Base-by-base conservation (phyloP, 1,139 yeast species). In the Suhomyces chickasaworum region DNA sequence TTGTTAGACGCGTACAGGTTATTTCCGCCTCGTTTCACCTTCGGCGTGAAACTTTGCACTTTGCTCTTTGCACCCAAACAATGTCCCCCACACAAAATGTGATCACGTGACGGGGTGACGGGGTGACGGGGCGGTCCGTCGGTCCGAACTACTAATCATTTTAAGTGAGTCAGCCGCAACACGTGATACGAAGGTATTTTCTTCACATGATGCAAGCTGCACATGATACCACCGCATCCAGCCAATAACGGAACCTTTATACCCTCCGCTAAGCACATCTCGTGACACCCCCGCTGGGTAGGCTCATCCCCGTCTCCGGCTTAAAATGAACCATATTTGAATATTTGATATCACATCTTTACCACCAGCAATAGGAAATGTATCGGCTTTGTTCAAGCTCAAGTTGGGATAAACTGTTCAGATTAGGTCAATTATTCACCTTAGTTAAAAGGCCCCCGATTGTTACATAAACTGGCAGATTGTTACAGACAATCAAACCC, bases 21-120 rank as follows among this genome's bases (percentile, higher is more conserved):
- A 2, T 20, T 33, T 33, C 37, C 37, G 13, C 37, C 37, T 20
- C 15, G 37, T 35, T 35, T 35, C 37, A 35, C n/a, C 22, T n/a
- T 32, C 22, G 3, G 22, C 22, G 17, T 22, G 27, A 16, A 25
- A 37, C 32, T 25, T 37, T 37, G 39, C 39, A 37, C 32, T n/a
- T n/a, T n/a, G n/a, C n/a, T n/a, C n/a, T n/a, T n/a, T n/a, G 39
- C 39, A 37, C 32, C 39, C 32, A 37, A 37, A 37, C 39, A 35
- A 35, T 35, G 25, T 15, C 37, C 16, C 37, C 37, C 23, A 35
- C 37, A 21, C n/a, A n/a, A n/a, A n/a, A n/a, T n/a, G n/a, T n/a
- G 16, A 16, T 16, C 21, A 23, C 22, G 22, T 7, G 8, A 15
- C 37, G 16, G 27, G 21, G 6, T 4, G 32, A n/a, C n/a, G n/a